These are phyloP conservation scores for Cercospora sesami DNA, from an alignment of 2,329 filamentous ascomycete species.

Conservation along the genomic window DNA sequence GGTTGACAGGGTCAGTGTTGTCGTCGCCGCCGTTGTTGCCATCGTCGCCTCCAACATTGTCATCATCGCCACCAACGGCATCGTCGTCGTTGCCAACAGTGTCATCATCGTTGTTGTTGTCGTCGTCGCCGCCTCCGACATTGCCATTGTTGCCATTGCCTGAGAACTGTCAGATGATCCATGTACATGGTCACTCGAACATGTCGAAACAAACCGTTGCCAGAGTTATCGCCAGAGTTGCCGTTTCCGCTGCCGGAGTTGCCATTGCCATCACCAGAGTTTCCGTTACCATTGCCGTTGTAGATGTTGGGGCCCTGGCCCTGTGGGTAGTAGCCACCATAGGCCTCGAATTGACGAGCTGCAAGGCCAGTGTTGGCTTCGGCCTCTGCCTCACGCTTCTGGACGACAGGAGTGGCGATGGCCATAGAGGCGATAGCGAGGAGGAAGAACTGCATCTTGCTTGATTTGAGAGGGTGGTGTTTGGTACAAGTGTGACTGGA, in stretches of 20 bases:
- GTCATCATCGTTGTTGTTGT: neutral
- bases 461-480: neutral
- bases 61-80: neutral
- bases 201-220: neutral
- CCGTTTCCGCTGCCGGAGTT: conserved; percentile 1
- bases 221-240: neutral
- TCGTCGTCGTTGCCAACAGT: neutral
- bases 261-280: conserved; percentile 3
- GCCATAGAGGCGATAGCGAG: conserved; percentile 14
- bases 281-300: conserved; percentile 6
- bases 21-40: neutral
- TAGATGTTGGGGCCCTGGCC: neutral
- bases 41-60: neutral
- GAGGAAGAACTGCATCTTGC: conserved; percentile 20
- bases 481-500: neutral
- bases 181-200: neutral
- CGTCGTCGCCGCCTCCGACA: neutral
- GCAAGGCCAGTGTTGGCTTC: neutral
- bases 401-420: neutral
- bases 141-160: neutral
- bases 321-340: neutral
- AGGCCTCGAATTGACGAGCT: neutral
- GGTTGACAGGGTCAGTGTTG: no score
- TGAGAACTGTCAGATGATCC: neutral
- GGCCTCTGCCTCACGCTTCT: neutral